Percentiles rank a stretch among this genome's conserved stretches.
Evolutionary conservation across 139 green algal species (phyloP).

Genomic region (Monoraphidium neglectum): DNA sequence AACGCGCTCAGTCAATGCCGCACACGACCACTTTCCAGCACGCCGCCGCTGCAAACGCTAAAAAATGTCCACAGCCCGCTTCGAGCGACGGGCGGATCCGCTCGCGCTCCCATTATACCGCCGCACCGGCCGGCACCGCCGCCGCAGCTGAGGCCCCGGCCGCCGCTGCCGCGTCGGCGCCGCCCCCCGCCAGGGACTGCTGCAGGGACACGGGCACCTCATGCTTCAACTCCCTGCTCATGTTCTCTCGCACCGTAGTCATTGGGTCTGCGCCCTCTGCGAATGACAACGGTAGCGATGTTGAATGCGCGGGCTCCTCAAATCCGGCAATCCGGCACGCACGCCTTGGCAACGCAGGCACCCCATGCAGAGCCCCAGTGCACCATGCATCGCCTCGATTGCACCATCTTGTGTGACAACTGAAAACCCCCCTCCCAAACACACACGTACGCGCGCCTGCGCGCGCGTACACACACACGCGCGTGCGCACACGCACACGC

Average conservation of each 20-base stretch:
- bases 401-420: too few species aligned
- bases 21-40: too few species aligned
- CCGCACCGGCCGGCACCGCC: background rate
- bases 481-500: background rate
- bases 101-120: background rate
- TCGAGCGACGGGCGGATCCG: background rate
- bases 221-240: slow-evolving; percentile 59
- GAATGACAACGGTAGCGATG: too few species aligned
- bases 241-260: slow-evolving; percentile 46
- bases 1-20: too few species aligned
- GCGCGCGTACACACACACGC: background rate
- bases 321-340: background rate
- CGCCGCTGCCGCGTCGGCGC: background rate
- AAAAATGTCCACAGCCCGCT: background rate
- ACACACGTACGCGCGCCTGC: background rate
- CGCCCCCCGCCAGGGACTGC: background rate
- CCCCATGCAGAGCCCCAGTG: too few species aligned
- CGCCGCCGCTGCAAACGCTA: too few species aligned
- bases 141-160: too few species aligned
- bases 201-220: slow-evolving; percentile 50
- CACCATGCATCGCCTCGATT: too few species aligned
- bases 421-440: too few species aligned
- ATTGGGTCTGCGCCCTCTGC: slow-evolving; percentile 64
- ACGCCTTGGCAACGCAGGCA: too few species aligned
- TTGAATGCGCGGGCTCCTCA: background rate